phyloP scores from a whole-genome alignment of 345 rosid species.

The Bruguiera gymnorhiza region DNA sequence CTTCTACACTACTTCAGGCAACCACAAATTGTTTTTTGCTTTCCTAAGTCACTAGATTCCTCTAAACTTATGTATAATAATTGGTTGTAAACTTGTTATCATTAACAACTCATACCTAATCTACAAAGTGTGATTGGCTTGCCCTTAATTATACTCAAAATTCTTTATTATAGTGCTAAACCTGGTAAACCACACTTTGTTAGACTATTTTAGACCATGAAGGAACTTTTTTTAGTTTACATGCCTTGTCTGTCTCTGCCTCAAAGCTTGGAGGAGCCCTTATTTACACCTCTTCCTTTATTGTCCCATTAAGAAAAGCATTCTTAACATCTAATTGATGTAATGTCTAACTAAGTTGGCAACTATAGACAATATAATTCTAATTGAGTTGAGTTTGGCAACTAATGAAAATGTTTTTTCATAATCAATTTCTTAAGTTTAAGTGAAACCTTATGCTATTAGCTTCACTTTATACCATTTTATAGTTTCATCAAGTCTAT shows the following conservation, averaged over 20 bases:
- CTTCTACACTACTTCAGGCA: too few relatives aligned
- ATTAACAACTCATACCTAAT: too few relatives aligned
- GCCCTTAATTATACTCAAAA: background rate
- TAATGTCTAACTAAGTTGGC: background rate
- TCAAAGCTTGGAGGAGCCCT: background rate
- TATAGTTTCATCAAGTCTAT: background rate
- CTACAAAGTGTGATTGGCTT: background rate
- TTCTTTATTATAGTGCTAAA: background rate
- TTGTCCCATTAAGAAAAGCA: background rate
- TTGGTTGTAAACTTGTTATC: too few relatives aligned
- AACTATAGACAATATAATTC: background rate
- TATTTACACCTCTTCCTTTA: background rate
- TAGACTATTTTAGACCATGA: background rate
- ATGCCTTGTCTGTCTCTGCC: background rate
- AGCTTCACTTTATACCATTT: background rate
- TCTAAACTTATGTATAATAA: too few relatives aligned
- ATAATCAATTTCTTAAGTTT: background rate
- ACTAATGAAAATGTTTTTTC: background rate
- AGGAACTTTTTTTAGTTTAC: background rate
- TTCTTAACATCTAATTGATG: background rate
- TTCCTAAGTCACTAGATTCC: too few relatives aligned
- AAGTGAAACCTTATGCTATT: background rate
- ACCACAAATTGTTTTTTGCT: too few relatives aligned
- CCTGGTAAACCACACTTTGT: background rate
- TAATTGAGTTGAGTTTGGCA: background rate